These are phyloP conservation scores for Aspergillus taichungensis DNA, from an alignment of 495 filamentous ascomycete species.

Conservation along the genomic window DNA sequence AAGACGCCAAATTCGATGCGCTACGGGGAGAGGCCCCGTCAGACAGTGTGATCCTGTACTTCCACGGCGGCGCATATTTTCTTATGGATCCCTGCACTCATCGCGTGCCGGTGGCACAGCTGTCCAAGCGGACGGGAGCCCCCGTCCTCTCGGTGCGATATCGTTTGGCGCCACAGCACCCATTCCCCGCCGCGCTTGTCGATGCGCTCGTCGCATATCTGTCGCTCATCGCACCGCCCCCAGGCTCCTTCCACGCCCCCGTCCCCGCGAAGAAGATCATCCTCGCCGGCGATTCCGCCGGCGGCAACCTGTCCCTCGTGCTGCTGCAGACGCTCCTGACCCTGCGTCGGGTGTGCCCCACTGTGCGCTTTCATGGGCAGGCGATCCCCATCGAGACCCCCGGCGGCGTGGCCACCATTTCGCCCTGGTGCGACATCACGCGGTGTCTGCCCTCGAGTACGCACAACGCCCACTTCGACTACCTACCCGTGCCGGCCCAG, in stretches of 20 bases:
- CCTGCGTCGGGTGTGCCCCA: conserved; percentile 46
- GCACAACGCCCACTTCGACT: conserved; percentile 60
- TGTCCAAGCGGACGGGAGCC: conserved; percentile 43
- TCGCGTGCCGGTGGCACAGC: conserved; percentile 34
- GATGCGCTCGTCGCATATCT: conserved; percentile 82
- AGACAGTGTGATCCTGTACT: conserved; percentile 67
- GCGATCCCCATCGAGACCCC: conserved; percentile 57
- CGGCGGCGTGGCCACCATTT: conserved; percentile 54
- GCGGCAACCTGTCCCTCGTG: conserved; percentile 64
- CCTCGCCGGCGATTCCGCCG: conserved; percentile 80
- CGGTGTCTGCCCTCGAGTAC: conserved; percentile 63
- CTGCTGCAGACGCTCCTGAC: conserved; percentile 70
- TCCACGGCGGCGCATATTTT: conserved; percentile 85
- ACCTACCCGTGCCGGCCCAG: conserved; percentile 47
- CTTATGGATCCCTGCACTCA: conserved; percentile 71
- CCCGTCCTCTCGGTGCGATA: conserved; percentile 77
- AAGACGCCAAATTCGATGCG: conserved; percentile 61
- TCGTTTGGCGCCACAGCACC: conserved; percentile 72
- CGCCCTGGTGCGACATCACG: conserved; percentile 72
- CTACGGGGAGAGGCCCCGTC: conserved; percentile 62
- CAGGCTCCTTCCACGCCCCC: conserved; percentile 61
- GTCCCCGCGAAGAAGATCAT: conserved; percentile 64
- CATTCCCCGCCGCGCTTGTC: conserved; percentile 75
- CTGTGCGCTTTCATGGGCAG: conserved; percentile 55
- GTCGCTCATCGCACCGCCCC: conserved; percentile 69